Conservation (phyloP, 345 rosid genomes). For the Conringia planisiliqua region DNA sequence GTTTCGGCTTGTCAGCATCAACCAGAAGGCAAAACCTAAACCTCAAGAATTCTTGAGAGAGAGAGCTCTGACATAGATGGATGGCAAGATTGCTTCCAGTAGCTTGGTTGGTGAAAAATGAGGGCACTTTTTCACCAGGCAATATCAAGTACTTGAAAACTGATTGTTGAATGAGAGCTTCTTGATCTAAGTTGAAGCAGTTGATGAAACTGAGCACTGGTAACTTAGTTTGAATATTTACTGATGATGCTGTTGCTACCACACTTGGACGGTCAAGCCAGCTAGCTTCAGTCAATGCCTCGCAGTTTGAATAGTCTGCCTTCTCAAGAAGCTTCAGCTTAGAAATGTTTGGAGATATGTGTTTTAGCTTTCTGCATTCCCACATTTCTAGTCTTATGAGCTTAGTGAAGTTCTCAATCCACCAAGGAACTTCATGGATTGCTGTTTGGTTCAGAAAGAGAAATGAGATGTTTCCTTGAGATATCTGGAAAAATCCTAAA, state of each 20-base stretch:
- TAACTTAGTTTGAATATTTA: neutral
- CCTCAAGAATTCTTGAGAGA: neutral
- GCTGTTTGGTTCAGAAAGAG: neutral
- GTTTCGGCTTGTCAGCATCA: neutral
- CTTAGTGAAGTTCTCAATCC: neutral
- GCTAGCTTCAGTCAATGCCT: neutral
- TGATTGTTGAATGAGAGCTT: neutral
- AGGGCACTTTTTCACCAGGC: neutral
- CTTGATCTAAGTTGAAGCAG: neutral
- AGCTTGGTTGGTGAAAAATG: neutral
- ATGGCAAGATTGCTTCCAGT: neutral
- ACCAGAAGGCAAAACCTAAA: neutral
- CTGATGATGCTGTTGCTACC: neutral
- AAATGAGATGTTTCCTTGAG: neutral
- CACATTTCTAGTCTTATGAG: neutral
- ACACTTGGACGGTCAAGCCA: neutral
- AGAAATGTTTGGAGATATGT: neutral
- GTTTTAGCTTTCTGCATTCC: neutral
- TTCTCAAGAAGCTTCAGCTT: neutral
- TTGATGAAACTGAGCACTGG: neutral
- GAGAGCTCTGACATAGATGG: neutral
- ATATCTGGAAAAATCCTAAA: conserved; percentile 16
- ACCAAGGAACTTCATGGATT: conserved; percentile 1
- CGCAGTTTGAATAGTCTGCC: neutral
- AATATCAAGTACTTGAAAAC: neutral